phyloP scores from a whole-genome alignment of 2,329 filamentous ascomycete species.

The Proliferodiscus dingleyae region DNA sequence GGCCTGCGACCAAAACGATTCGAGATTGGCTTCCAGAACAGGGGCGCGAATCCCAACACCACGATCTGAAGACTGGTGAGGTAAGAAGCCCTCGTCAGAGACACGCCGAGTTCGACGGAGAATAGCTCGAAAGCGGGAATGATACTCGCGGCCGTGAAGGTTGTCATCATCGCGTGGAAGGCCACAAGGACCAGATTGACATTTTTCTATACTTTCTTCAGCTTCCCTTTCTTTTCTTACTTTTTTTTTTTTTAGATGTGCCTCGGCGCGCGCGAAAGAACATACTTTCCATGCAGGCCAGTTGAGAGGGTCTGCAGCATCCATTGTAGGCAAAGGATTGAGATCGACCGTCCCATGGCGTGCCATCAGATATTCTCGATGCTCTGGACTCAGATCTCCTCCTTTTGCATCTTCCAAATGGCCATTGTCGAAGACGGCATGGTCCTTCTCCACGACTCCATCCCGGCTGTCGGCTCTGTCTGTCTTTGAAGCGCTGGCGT shows the following conservation, averaged over 20 bases:
- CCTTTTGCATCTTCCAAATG: neutral
- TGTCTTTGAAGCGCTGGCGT: neutral
- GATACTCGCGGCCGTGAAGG: constrained; percentile 46
- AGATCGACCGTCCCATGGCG: constrained; percentile 49
- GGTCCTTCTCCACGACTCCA: neutral
- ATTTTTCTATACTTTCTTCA: constrained; percentile 35
- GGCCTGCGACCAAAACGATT: constrained; percentile 47
- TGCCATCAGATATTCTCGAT: constrained; percentile 43
- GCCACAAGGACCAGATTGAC: constrained; percentile 46
- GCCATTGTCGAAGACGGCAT: neutral
- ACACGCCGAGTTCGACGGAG: constrained; percentile 40
- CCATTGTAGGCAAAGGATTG: constrained; percentile 45
- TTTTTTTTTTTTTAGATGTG: no score
- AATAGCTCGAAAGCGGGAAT: constrained; percentile 47
- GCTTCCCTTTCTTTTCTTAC: neutral
- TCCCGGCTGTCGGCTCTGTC: neutral
- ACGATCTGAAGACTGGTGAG: constrained; percentile 49
- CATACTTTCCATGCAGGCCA: constrained; percentile 47
- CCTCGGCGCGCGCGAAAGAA: neutral
- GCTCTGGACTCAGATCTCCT: constrained; percentile 20
- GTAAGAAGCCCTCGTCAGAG: constrained; percentile 42
- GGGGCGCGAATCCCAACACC: constrained; percentile 43
- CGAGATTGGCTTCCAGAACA: constrained; percentile 50
- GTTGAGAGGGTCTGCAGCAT: constrained; percentile 48
- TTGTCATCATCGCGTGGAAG: constrained; percentile 48